phyloP scores from a whole-genome alignment of 345 rosid species.

The Salix exigua region DNA sequence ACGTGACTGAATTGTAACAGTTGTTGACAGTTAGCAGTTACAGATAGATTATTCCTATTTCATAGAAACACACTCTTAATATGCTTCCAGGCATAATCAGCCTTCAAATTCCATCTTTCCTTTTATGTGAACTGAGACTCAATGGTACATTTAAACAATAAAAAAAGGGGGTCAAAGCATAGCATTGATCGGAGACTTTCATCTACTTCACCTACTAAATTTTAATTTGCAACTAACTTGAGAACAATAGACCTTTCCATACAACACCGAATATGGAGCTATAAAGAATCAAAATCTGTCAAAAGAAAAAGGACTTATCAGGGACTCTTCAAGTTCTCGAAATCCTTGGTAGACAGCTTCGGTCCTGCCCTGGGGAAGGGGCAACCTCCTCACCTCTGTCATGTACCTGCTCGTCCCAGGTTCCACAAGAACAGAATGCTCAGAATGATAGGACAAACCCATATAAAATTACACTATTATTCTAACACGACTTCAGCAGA shows the following conservation, averaged over 20 bases:
- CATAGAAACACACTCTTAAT: too few relatives aligned
- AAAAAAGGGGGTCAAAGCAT: background rate
- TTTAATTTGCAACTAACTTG: conserved; percentile 2
- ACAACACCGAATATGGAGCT: conserved; percentile 11
- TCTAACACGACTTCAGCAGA: background rate
- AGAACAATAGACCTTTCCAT: background rate
- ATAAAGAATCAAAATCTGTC: conserved; percentile 35
- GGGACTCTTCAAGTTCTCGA: conserved; percentile 85
- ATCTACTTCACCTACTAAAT: background rate
- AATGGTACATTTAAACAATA: background rate
- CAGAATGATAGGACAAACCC: background rate
- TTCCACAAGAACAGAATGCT: background rate
- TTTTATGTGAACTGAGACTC: background rate
- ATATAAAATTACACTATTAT: too few relatives aligned
- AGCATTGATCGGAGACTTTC: background rate
- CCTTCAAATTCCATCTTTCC: background rate
- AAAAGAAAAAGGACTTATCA: conserved; percentile 56
- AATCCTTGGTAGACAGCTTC: conserved; percentile 77
- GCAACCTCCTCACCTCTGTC: conserved; percentile 82
- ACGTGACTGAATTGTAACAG: too few relatives aligned
- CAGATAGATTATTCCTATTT: too few relatives aligned
- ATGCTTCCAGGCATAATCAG: background rate
- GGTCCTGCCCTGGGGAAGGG: conserved; percentile 72
- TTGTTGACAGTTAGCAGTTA: too few relatives aligned
- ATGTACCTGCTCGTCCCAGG: conserved; percentile 55